phyloP scores from a whole-genome alignment of 208 protist species.

The Wallacemonas sp. region DNA sequence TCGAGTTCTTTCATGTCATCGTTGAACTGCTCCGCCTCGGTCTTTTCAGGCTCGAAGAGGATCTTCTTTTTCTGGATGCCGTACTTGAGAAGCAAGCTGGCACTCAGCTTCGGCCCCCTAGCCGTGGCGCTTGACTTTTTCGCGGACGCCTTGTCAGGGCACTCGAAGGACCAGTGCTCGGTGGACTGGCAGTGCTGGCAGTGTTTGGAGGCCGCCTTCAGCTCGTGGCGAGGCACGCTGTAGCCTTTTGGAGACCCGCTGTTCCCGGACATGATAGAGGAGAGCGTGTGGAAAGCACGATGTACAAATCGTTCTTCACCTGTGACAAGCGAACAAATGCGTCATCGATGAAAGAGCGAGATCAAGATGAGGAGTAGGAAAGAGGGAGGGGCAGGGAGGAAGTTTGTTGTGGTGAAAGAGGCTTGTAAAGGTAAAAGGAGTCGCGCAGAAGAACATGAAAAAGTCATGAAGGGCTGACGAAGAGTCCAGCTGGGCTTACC shows the following conservation, averaged over 20 bases:
- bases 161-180: slow-evolving; percentile 86
- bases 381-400: too few species aligned
- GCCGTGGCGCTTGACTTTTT: slow-evolving; percentile 23
- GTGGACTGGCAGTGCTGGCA: slow-evolving; percentile 75
- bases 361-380: too few species aligned
- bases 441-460: too few species aligned
- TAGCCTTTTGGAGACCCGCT: slow-evolving; percentile 77
- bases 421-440: too few species aligned
- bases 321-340: too few species aligned
- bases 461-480: too few species aligned
- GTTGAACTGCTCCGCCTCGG: slow-evolving; percentile 56
- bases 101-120: slow-evolving; percentile 55
- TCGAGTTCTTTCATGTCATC: slow-evolving; percentile 39
- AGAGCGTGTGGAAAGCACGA: too few species aligned
- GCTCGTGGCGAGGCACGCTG: slow-evolving; percentile 69
- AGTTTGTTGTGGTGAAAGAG: too few species aligned
- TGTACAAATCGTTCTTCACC: too few species aligned
- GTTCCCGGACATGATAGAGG: slow-evolving; percentile 64
- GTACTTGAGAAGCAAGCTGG: slow-evolving; percentile 76
- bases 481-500: too few species aligned
- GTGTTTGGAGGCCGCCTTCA: slow-evolving; percentile 18
- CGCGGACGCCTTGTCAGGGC: slow-evolving; percentile 22
- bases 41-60: slow-evolving; percentile 72
- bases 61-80: slow-evolving; percentile 59
- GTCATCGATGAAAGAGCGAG: too few species aligned